Base-by-base conservation (phyloP, 306 rosid species). In the Potentilla sterilis region DNA sequence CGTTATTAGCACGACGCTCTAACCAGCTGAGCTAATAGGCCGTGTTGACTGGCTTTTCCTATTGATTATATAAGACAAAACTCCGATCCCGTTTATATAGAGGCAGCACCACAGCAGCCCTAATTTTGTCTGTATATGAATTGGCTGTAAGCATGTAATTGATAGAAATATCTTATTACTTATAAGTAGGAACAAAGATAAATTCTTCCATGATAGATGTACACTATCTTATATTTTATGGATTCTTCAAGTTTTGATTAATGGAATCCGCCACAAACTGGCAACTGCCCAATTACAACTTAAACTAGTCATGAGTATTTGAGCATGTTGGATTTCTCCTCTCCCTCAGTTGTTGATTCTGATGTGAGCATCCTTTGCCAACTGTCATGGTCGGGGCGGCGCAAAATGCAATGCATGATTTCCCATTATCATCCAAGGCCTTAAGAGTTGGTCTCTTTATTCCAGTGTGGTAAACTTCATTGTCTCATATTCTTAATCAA, bases 1-100 rank as follows among this genome's bases (percentile, higher is more conserved):
- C 41, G 67, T 44, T 59, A 73, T 74, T 74, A 74, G 77, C 69
- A 73, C 69, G 44, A 59, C 44, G 44, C 57, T 59, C 69, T 74
- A 74, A 74, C 77, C 77, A 74, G 14, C 69, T 59, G 69, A 59
- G 69, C 77, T 43, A 59, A 43, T 43, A 43, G 69, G 77, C 69
- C 69, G 0, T 0, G 1, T 43, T 10, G 35, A 3, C 3, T n/a
- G 9, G 0, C 1, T 19, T 37, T 4, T 1, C 8, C 8, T 18
- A 14, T 37, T 18, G 1, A 0, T 0, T 7, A 0, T 22, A 11
- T 44, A 44, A 37, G 1, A 37, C 1, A 28, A 28, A 28, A 28
- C 28, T 0, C 28, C 28, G 28, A 28, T 28, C 28, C 28, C 28
- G 0, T 28, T 28, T 28, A 28, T 28, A 28, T 37, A 37, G 40